Conservation (phyloP, 1,139 yeast genomes). For the Saccharomycopsis hybrid region DNA sequence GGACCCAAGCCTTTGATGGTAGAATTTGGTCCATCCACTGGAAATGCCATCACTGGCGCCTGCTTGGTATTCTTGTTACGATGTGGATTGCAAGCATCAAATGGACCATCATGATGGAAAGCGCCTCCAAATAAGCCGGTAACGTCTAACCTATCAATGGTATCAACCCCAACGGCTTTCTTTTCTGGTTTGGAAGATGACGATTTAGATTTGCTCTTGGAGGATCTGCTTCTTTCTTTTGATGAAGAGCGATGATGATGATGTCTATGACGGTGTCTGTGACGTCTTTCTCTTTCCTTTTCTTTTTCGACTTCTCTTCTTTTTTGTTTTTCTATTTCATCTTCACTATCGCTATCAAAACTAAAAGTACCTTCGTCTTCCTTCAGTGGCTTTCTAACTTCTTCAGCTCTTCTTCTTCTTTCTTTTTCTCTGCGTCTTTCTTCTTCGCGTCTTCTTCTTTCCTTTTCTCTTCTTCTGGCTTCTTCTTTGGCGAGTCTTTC, state of each 20-base stretch:
- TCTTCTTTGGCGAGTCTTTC: slow-evolving; percentile 11
- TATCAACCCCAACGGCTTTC: slow-evolving; percentile 55
- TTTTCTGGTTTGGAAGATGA: slow-evolving; percentile 39
- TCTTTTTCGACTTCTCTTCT: slow-evolving; percentile 11
- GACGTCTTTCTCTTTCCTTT: slow-evolving; percentile 18
- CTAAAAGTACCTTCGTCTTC: slow-evolving; percentile 12
- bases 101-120: slow-evolving; percentile 98
- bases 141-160: slow-evolving; percentile 90
- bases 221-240: slow-evolving; percentile 20
- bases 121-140: slow-evolving; percentile 94
- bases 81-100: slow-evolving; percentile 96
- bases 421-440: slow-evolving; percentile 6
- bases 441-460: slow-evolving; percentile 16
- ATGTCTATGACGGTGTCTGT: slow-evolving; percentile 16
- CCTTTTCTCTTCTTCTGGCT: slow-evolving; percentile 6
- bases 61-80: slow-evolving; percentile 74
- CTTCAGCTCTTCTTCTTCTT: slow-evolving; percentile 12
- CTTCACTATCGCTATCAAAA: slow-evolving; percentile 18
- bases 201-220: slow-evolving; percentile 19
- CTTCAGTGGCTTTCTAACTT: not conserved
- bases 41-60: slow-evolving; percentile 94
- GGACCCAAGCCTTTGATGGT: slow-evolving; percentile 58
- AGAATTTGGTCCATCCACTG: slow-evolving; percentile 90
- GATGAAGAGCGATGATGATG: slow-evolving; percentile 18
- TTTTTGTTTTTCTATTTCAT: slow-evolving; percentile 13